These are phyloP conservation scores for Erodium trifolium DNA, from an alignment of 441 rosid species.

Conservation along the genomic window DNA sequence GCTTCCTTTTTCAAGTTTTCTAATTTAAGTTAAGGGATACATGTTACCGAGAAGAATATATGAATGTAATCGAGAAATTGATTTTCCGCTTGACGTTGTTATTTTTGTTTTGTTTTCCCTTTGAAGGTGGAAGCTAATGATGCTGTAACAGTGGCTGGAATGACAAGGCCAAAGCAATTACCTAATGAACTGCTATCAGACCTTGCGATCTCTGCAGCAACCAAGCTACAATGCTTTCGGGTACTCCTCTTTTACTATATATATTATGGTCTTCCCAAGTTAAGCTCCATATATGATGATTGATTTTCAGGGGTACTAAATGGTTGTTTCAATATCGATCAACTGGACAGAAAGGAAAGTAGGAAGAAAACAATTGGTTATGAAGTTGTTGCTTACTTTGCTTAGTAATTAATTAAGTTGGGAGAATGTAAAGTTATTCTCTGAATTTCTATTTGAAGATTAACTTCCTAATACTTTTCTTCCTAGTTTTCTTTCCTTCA, in stretches of 20 bases:
- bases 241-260: conserved; percentile 29
- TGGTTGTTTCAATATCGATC: not conserved
- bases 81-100: not conserved
- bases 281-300: not conserved
- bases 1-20: not conserved
- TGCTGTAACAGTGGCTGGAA: conserved; percentile 75
- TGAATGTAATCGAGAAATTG: not conserved
- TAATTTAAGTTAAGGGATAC: not conserved
- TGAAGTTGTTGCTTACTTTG: not conserved
- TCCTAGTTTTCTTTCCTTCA: not conserved
- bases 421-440: not conserved
- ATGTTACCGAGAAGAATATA: conserved; percentile 8
- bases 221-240: conserved; percentile 80
- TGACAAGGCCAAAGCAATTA: conserved; percentile 72
- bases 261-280: not conserved
- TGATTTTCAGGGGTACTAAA: not conserved
- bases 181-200: conserved; percentile 69
- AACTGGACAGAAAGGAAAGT: not conserved
- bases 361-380: not conserved
- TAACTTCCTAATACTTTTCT: not conserved
- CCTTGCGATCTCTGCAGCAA: conserved; percentile 76
- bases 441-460: not conserved
- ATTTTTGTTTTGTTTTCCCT: conserved; percentile 13
- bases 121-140: conserved; percentile 77
- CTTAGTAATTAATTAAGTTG: not conserved